A percentile compares a stretch with the other conserved stretches of the same genome.
These are phyloP conservation scores for Kodamaea neixiangensis DNA, from an alignment of 805 yeast genomes.

Conservation along the genomic window DNA sequence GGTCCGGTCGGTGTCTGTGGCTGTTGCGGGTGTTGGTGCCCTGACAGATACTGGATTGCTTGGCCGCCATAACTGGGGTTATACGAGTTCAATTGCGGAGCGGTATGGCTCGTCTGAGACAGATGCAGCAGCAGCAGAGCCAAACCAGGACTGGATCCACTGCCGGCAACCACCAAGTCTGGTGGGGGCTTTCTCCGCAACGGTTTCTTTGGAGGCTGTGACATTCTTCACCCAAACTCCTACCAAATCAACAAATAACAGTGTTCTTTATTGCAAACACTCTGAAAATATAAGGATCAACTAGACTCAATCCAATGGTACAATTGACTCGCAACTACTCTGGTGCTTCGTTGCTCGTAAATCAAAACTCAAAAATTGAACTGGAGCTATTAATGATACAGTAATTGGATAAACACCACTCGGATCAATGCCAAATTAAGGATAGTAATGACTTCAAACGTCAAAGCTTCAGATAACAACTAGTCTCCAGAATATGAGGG, in stretches of 20 bases:
- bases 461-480: not conserved
- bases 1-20: not conserved
- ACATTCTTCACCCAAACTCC: too few relatives aligned
- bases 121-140: not conserved
- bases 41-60: not conserved
- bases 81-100: not conserved
- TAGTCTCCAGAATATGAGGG: not conserved
- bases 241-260: too few relatives aligned
- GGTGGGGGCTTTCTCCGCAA: slow-evolving; percentile 33
- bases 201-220: slow-evolving; percentile 15
- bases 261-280: too few relatives aligned
- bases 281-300: too few relatives aligned
- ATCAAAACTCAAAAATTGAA: too few relatives aligned
- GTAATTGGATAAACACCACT: not conserved
- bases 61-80: not conserved
- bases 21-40: not conserved
- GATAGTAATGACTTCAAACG: not conserved
- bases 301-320: not conserved
- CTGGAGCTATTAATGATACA: not conserved
- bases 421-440: not conserved
- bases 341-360: too few relatives aligned
- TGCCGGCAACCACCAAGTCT: not conserved
- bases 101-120: not conserved
- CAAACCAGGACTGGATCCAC: not conserved
- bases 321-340: not conserved